Percentiles rank a stretch among this genome's conserved stretches.
Evolutionary conservation across 2,329 filamentous ascomycete species (phyloP).

Genomic region (Xylariaceae sp.): DNA sequence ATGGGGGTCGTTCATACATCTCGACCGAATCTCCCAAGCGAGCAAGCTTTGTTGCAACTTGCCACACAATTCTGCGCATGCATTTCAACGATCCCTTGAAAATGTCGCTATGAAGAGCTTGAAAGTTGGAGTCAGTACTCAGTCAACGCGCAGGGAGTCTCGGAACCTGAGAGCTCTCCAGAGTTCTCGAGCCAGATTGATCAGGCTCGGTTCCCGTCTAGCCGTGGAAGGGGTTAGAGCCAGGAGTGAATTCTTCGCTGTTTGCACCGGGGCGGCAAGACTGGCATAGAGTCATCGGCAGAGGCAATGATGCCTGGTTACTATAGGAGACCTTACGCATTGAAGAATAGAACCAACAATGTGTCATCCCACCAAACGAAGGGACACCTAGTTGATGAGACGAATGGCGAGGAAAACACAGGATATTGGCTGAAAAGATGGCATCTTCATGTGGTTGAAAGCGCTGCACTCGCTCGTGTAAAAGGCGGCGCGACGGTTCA

Average conservation of each 20-base stretch:
- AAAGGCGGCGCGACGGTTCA: background rate
- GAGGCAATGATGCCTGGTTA: too few species aligned
- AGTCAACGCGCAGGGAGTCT: slow-evolving; percentile 13
- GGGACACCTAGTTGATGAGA: too few species aligned
- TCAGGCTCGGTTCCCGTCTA: background rate
- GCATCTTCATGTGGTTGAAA: background rate
- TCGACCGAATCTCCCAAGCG: slow-evolving; percentile 12
- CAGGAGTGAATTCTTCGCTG: too few species aligned
- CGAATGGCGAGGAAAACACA: too few species aligned
- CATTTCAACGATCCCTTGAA: background rate
- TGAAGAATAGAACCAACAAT: too few species aligned
- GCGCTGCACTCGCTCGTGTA: background rate
- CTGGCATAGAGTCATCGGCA: too few species aligned
- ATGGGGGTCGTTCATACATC: slow-evolving; percentile 16
- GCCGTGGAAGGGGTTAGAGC: background rate
- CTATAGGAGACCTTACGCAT: too few species aligned
- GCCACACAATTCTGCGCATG: background rate
- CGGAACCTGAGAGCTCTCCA: slow-evolving; percentile 1
- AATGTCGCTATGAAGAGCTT: background rate
- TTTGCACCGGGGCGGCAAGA: too few species aligned
- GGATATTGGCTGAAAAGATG: too few species aligned
- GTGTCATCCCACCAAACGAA: too few species aligned
- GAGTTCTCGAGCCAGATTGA: background rate
- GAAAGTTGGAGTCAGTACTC: background rate
- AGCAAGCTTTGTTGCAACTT: background rate